Conservation (phyloP, 371 early-diverging fungal species). For the Mortierella sp. region DNA sequence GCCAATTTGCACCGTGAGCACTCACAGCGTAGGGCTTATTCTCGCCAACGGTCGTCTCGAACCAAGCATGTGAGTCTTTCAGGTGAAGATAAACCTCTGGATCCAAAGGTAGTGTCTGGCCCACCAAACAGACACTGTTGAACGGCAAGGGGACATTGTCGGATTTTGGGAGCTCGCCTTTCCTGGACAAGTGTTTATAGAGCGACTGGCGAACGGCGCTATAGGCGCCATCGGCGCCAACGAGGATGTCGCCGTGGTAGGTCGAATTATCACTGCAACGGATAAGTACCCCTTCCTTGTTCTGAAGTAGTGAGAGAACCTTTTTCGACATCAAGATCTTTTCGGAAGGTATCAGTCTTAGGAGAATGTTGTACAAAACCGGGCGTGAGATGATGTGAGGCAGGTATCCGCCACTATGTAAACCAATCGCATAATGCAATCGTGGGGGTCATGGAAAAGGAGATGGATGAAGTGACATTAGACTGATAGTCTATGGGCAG, state of each 20-base stretch:
- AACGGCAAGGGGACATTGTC: conserved; percentile 28
- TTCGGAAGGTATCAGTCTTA: conserved; percentile 14
- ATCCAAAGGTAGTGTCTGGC: conserved; percentile 24
- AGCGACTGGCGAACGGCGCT: conserved; percentile 30
- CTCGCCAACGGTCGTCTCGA: conserved; percentile 30
- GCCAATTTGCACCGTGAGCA: neutral
- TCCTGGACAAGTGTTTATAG: conserved; percentile 11
- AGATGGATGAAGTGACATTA: neutral
- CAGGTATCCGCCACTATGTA: conserved; percentile 18
- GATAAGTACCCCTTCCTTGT: conserved; percentile 28
- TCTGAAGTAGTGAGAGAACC: conserved; percentile 27
- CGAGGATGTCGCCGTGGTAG: conserved; percentile 30
- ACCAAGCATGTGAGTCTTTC: conserved; percentile 27
- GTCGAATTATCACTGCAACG: conserved; percentile 28
- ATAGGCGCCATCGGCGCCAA: conserved; percentile 44
- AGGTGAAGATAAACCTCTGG: conserved; percentile 27
- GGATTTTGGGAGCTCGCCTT: conserved; percentile 15
- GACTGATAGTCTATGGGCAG: no score
- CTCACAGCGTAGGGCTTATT: conserved; percentile 36
- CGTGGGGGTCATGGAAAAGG: neutral
- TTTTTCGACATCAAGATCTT: conserved; percentile 29
- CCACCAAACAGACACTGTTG: conserved; percentile 32
- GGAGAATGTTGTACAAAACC: conserved; percentile 14
- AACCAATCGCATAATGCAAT: neutral
- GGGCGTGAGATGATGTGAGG: conserved; percentile 35